Evolutionary conservation across 768 basidiomycete genomes (phyloP), one percentile per base, ranked within the genome.

Genomic region (Trametes cinnabarina): DNA sequence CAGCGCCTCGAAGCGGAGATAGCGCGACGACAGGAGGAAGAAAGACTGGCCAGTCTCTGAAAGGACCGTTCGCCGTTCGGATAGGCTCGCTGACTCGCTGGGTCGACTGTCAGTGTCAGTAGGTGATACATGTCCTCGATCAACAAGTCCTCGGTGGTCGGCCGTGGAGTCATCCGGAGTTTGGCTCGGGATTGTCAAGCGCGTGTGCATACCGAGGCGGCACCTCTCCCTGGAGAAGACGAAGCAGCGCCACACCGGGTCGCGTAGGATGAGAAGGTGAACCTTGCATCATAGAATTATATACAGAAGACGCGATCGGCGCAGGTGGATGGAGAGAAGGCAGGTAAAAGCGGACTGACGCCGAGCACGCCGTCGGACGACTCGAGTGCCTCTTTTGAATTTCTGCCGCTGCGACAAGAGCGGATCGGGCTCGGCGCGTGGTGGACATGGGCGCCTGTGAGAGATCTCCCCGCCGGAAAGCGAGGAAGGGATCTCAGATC

Each of bases 401-500:
- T n/a, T n/a, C n/a, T n/a, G n/a, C n/a, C n/a, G n/a, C n/a, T 25
- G 17, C 44, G 22, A 4, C 25, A 44, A 37, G 37, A 46, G 34
- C 53, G 53, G 44, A 47, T 47, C 44, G 53, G 23, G 23, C 32
- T 22, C 53, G 43, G 44, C 53, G 43, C 52, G 32, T 54, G 32
- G 52, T 43, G 23, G 7, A 32, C 23, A 15, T 32, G 44, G 53
- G 53, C 53, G 53, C 23, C 44, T 47, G 10, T 14, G n/a, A 15
- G 30, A 9, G 41, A 52, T 46, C 35, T 35, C 30, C 52, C 52
- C 53, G 53, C 53, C 52, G 20, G 20, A 32, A 12, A 32, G 30
- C 30, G 30, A 32, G 30, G 30, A n/a, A 19, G 50, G 25, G 25
- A 55, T 48, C 54, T 55, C 1, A 55, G 54, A 55, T 55, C 42